phyloP scores from a whole-genome alignment of 2,329 filamentous ascomycete genomes.

The Alternaria gaisen region DNA sequence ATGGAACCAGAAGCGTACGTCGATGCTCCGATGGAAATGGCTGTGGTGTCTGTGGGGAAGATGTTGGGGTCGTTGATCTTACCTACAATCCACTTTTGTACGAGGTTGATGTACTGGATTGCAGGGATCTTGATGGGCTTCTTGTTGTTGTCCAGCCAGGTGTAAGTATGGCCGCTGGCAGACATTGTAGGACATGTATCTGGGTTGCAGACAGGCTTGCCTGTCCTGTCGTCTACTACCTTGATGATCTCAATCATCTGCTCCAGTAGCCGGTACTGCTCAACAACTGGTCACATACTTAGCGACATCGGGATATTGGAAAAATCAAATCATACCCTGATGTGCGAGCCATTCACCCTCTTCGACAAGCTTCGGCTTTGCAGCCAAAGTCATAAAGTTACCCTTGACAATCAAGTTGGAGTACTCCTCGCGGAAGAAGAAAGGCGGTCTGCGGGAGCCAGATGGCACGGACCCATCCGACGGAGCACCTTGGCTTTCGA shows the following conservation, averaged over 20 bases:
- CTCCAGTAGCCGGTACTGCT: conserved; percentile 89
- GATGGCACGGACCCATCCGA: conserved; percentile 47
- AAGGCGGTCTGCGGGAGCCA: conserved; percentile 71
- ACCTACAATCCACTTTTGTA: conserved; percentile 96
- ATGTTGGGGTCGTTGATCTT: conserved; percentile 91
- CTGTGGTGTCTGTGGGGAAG: conserved; percentile 85
- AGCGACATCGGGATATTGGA: conserved; percentile 18
- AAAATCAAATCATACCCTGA: conserved; percentile 73
- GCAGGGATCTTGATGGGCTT: conserved; percentile 92
- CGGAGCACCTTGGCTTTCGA: conserved; percentile 66
- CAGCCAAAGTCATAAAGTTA: conserved; percentile 95
- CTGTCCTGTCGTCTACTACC: conserved; percentile 79
- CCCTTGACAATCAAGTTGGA: conserved; percentile 92
- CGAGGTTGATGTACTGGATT: conserved; percentile 91
- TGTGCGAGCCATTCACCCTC: conserved; percentile 96
- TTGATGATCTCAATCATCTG: conserved; percentile 90
- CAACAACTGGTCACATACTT: conserved; percentile 71
- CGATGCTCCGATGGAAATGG: conserved; percentile 70
- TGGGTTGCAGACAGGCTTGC: conserved; percentile 82
- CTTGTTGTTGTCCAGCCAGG: conserved; percentile 89
- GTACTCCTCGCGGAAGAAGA: conserved; percentile 79
- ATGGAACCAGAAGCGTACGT: conserved; percentile 65
- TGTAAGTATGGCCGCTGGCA: conserved; percentile 92
- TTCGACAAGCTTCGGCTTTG: conserved; percentile 91
- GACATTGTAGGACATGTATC: conserved; percentile 90